Evolutionary conservation across 2,329 filamentous ascomycete genomes (phyloP), one percentile per base, ranked within the genome.

Genomic region (Trichoderma arundinaceum): DNA sequence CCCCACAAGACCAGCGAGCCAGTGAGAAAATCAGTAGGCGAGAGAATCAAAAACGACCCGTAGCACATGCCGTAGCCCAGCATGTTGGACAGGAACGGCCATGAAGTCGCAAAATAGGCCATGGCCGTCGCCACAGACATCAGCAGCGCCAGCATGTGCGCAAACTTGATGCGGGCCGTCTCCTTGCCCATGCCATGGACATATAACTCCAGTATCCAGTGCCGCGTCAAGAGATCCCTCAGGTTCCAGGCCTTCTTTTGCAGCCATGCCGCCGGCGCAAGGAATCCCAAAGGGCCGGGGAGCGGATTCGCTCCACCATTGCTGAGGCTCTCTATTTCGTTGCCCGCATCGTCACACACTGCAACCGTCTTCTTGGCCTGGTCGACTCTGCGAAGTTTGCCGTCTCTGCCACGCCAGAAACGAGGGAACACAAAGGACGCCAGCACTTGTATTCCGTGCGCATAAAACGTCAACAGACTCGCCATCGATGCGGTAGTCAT

Each of bases 1-100:
- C 90, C 92, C 9, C 83, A 80, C 1, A 98, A 82, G 9, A 98
- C 88, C 49, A 94, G 77, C 7, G 90, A 90, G 0, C 92, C 92
- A 0, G 92, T 97, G 63, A 85, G 80, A 74, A 97, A 96, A 0
- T 92, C 94, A 0, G 93, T 96, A 0, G 94, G 93, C 1, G 93
- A 96, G 81, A 98, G 87, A 61, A 96, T 80, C 71, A 94, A 87
- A 64, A 97, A 84, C 4, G 91, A 88, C 7, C 87, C 86, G 73
- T 98, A 97, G 70, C 90, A 94, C 79, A 97, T 92, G 6, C 90
- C 91, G 70, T 94, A 92, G 0, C 92, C 94, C 72, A 97, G 85
- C 41, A 96, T 79, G 74, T 98, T 98, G 52, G 92, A 94, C 43
- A 97, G 78, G 71, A 87, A 69, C 0, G 76, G 74, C 60, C 81